Percentiles rank a stretch among this genome's conserved stretches.
Evolutionary conservation across 768 basidiomycete genomes (phyloP).

Genomic region (Mycena galopus): DNA sequence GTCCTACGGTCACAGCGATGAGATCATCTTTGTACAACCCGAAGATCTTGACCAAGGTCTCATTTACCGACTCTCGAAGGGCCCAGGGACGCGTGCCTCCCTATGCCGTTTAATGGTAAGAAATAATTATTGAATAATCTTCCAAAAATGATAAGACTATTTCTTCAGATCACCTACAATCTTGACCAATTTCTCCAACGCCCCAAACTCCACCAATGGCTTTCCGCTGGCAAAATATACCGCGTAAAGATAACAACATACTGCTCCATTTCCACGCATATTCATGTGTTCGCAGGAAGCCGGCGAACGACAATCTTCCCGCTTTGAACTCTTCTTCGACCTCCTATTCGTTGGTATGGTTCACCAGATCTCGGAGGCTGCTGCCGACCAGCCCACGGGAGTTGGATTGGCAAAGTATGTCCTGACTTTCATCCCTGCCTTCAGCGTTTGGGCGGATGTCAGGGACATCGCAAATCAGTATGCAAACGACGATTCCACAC

Average conservation of each 20-base stretch:
- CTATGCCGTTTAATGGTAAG: conserved; percentile 28
- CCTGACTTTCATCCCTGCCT: conserved; percentile 43
- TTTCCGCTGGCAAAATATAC: conserved; percentile 32
- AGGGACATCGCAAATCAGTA: conserved; percentile 46
- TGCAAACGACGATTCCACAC: conserved; percentile 48
- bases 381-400: conserved; percentile 41
- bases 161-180: no score
- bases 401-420: conserved; percentile 38
- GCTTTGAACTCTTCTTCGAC: conserved; percentile 53
- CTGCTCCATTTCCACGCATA: no score
- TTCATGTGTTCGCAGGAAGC: conserved; percentile 26
- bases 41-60: conserved; percentile 33
- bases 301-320: conserved; percentile 32
- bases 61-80: conserved; percentile 20
- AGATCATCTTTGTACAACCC: conserved; percentile 34
- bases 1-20: conserved; percentile 34
- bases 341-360: conserved; percentile 49
- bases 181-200: conserved; percentile 36
- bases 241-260: conserved; percentile 19
- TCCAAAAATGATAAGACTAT: no score
- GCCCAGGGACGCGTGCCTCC: conserved; percentile 17
- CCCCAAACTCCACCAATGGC: conserved; percentile 36
- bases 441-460: conserved; percentile 48
- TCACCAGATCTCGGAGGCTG: conserved; percentile 48
- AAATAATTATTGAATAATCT: no score